Conservation (phyloP, 2,329 filamentous ascomycete genomes). For the Paracoccidioides brasiliensis region DNA sequence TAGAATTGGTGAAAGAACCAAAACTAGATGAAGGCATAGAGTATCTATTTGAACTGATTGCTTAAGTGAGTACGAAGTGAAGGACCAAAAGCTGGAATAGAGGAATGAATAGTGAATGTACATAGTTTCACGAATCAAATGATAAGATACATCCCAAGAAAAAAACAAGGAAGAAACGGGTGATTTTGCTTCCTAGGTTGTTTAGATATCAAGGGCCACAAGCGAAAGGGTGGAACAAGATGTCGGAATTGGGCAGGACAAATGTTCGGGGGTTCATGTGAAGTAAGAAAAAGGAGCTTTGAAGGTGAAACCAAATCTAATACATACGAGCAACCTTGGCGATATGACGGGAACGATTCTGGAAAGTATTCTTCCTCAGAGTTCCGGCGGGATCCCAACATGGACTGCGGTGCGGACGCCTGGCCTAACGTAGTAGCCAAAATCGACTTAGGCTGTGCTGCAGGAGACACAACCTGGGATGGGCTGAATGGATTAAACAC, state of each 20-base stretch:
- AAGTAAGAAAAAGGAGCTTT: not conserved
- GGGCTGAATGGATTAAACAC: slow-evolving; percentile 59
- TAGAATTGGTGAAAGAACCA: slow-evolving; percentile 21
- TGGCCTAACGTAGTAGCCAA: slow-evolving; percentile 48
- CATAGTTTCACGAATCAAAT: not conserved
- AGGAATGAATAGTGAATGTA: not conserved
- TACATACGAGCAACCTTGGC: slow-evolving; percentile 68
- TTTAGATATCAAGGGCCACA: too few species aligned
- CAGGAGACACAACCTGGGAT: slow-evolving; percentile 53
- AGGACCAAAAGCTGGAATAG: not conserved
- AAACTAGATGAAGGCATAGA: slow-evolving; percentile 67
- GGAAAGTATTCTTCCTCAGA: slow-evolving; percentile 76
- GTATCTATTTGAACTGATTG: slow-evolving; percentile 70
- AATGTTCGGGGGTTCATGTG: too few species aligned
- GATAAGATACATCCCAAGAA: not conserved
- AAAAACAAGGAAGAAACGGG: not conserved
- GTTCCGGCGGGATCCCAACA: slow-evolving; percentile 75
- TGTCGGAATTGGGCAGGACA: too few species aligned
- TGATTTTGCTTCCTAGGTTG: too few species aligned
- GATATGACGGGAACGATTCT: slow-evolving; percentile 46
- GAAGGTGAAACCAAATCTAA: slow-evolving; percentile 2
- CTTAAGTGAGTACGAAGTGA: not conserved
- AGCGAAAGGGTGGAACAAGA: too few species aligned
- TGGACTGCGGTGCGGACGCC: slow-evolving; percentile 62
- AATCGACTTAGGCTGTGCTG: slow-evolving; percentile 44